Evolutionary conservation across 306 rosid species (phyloP), one percentile per base, ranked within the genome.

Genomic region (Alnus rubra): DNA sequence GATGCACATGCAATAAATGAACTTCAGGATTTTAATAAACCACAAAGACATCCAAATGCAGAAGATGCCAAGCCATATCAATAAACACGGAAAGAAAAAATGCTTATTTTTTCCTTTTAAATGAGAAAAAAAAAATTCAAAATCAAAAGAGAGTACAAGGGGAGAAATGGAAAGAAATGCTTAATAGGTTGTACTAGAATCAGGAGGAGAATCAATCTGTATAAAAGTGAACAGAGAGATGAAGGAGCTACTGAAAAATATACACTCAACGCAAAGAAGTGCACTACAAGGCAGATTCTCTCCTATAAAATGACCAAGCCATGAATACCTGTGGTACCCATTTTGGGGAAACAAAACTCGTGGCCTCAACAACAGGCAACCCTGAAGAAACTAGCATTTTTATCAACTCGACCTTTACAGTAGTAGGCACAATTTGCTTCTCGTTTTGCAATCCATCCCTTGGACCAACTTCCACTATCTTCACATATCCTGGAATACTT

Each of bases 381-480:
- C 98, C 97, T 28, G 97, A 82, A 78, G 97, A 91, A 80, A 88
- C 97, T 59, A 92, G 86, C 85, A 88, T 82, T 80, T 89, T 86
- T 80, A 94, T 92, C 83, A 94, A 85, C 76, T 85, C 87, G 79
- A 92, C 87, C 89, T 94, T 92, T 45, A 91, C 89, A 71, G 82
- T 44, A 63, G 97, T 86, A n/a, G 98, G 97, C 74, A 94, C 86
- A 77, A 86, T 81, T 76, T 85, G 75, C 81, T 87, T 94, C 92
- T 94, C 97, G 75, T 94, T 94, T 84, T 94, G 98, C 51, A 92
- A 87, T 76, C 98, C 97, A 86, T 94, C 98, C 79, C 98, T 89
- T 35, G 92, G 88, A 83, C 97, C 97, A 77, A 92, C 98, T 87
- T 94, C 98, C 75, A 92, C 97, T 58, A 94, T 92, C 88, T 90